phyloP scores from a whole-genome alignment of 768 basidiomycete genomes.

The Favolaschia claudopus region DNA sequence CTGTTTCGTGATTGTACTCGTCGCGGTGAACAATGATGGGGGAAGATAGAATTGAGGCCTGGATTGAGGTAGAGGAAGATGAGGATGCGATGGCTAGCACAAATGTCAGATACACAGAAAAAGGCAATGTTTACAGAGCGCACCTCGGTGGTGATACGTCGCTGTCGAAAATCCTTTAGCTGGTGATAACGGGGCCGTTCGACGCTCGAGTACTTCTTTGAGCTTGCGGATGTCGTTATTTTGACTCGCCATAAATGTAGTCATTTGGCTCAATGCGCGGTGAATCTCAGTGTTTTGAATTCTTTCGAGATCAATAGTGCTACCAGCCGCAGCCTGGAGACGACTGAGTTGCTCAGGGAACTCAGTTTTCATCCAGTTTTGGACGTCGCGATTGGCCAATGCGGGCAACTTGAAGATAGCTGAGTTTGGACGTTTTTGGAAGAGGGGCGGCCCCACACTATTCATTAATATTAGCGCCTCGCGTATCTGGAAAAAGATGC shows the following conservation, averaged over 20 bases:
- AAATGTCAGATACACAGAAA: too few species aligned
- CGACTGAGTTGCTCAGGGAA: constrained; percentile 6
- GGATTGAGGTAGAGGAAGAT: too few species aligned
- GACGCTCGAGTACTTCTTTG: background rate
- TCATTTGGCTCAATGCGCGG: too few species aligned
- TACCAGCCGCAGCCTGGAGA: background rate
- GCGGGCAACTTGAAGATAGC: constrained; percentile 23
- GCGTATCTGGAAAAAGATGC: too few species aligned
- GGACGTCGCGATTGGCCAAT: constrained; percentile 10
- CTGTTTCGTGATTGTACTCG: too few species aligned
- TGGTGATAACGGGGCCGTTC: background rate
- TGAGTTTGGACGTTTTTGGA: constrained; percentile 11
- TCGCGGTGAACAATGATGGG: too few species aligned
- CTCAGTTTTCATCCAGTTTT: constrained; percentile 11
- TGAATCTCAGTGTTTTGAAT: background rate
- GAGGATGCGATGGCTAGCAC: too few species aligned
- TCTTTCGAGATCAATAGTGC: background rate
- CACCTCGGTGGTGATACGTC: background rate
- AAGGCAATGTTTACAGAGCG: too few species aligned
- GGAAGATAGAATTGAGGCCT: too few species aligned
- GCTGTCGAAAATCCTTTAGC: background rate
- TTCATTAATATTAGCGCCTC: too few species aligned
- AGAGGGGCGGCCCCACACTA: constrained; percentile 14
- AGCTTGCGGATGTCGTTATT: background rate
- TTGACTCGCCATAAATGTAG: too few species aligned